Percentiles rank a stretch among this genome's conserved stretches.
phyloP scores from a whole-genome alignment of 805 yeast species.

The Wickerhamiella siamensis region DNA sequence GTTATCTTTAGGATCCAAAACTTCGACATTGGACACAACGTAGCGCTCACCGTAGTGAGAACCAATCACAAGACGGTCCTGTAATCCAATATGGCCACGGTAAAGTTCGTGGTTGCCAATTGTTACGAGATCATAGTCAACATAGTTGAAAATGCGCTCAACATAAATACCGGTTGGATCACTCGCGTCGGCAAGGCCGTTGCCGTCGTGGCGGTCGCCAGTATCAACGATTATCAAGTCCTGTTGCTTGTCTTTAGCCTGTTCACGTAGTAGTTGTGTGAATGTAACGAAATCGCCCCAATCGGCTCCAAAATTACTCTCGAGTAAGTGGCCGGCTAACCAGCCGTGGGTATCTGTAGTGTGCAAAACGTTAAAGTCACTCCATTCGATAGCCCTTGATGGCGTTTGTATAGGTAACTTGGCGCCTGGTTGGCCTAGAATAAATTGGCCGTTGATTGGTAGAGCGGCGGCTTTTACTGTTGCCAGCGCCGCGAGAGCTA shows the following conservation, averaged over 20 bases:
- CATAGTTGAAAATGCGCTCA: conserved; percentile 41
- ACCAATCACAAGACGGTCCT: conserved; percentile 37
- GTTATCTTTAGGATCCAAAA: conserved; percentile 16
- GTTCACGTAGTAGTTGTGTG: conserved; percentile 32
- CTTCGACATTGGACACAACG: conserved; percentile 31
- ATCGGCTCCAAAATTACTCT: conserved; percentile 42
- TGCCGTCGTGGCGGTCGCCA: conserved; percentile 90
- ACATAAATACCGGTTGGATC: conserved; percentile 50
- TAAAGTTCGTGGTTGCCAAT: conserved; percentile 87
- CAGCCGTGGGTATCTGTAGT: conserved; percentile 96
- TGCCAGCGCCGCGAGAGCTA: neutral
- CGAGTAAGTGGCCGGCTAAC: conserved; percentile 81
- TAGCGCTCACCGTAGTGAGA: conserved; percentile 43
- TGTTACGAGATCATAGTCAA: conserved; percentile 64
- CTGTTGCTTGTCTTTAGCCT: conserved; percentile 32
- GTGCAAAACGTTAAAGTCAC: conserved; percentile 70
- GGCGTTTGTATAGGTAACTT: conserved; percentile 1
- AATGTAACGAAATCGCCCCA: conserved; percentile 91
- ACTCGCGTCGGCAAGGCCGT: conserved; percentile 66
- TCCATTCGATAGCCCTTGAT: conserved; percentile 46
- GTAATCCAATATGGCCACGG: conserved; percentile 42
- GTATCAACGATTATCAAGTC: conserved; percentile 69
- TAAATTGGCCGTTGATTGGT: neutral
- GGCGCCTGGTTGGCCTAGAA: neutral
- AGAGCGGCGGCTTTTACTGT: neutral